phyloP scores from a whole-genome alignment of 768 basidiomycete genomes.

The Pleurotus eryngii region DNA sequence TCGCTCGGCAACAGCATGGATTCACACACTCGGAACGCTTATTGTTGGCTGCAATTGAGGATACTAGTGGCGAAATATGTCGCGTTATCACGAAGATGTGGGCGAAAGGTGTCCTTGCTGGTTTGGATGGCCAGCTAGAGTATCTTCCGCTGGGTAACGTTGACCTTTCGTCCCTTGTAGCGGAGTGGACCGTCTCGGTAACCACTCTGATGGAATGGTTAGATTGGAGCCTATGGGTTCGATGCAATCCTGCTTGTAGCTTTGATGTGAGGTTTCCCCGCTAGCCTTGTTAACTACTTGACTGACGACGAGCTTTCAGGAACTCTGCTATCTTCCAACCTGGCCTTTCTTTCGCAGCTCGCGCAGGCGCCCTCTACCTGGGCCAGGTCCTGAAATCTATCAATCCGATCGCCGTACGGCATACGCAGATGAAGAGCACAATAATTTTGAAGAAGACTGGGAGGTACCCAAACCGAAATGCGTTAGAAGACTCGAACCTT shows the following conservation, averaged over 20 bases:
- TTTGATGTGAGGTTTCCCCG: constrained; percentile 33
- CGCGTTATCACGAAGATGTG: constrained; percentile 42
- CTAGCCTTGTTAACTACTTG: neutral
- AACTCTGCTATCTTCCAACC: constrained; percentile 41
- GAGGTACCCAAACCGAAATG: constrained; percentile 2
- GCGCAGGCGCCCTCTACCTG: neutral
- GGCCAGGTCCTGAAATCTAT: neutral
- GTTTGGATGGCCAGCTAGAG: constrained; percentile 14
- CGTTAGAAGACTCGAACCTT: constrained; percentile 3
- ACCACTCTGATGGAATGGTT: constrained; percentile 44
- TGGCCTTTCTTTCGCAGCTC: constrained; percentile 32
- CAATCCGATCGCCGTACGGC: neutral
- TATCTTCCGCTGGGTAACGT: neutral
- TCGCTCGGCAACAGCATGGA: constrained; percentile 11
- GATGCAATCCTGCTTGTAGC: constrained; percentile 42
- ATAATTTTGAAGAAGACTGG: neutral
- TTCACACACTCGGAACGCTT: constrained; percentile 28
- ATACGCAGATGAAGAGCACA: neutral
- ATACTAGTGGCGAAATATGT: constrained; percentile 42
- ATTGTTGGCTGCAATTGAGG: constrained; percentile 26
- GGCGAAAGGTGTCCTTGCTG: constrained; percentile 34
- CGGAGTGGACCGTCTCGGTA: constrained; percentile 32
- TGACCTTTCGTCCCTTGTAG: constrained; percentile 9
- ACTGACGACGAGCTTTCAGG: constrained; percentile 19
- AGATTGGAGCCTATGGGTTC: constrained; percentile 50